Conservation (phyloP, 2,329 filamentous ascomycete genomes). For the Neofusicoccum laricinum region DNA sequence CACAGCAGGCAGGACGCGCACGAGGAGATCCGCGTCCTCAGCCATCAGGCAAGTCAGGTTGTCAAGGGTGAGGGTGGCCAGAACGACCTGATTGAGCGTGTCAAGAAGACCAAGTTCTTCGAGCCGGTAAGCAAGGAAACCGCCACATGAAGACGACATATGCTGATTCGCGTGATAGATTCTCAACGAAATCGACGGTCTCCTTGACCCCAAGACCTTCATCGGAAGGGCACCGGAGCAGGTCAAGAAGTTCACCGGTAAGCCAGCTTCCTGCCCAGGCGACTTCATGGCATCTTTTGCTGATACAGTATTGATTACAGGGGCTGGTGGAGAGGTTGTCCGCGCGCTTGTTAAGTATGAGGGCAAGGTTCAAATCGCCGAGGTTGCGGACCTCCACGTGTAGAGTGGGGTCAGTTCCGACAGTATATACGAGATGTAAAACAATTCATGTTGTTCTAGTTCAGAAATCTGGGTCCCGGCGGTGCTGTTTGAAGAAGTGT, state of each 20-base stretch:
- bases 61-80: constrained; percentile 70
- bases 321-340: constrained; percentile 14
- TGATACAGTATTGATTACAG: not conserved
- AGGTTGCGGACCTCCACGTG: constrained; percentile 14
- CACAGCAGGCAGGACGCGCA: constrained; percentile 77
- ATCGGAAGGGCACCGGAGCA: constrained; percentile 55
- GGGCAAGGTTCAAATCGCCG: constrained; percentile 11
- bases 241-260: constrained; percentile 47
- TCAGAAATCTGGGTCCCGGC: not conserved
- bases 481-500: not conserved
- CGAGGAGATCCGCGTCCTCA: constrained; percentile 79
- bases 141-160: not conserved
- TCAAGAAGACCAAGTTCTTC: constrained; percentile 73
- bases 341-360: constrained; percentile 8
- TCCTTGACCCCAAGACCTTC: constrained; percentile 64
- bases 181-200: constrained; percentile 63
- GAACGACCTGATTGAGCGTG: constrained; percentile 80
- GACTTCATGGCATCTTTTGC: not conserved
- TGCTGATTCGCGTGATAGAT: constrained; percentile 35
- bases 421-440: not conserved
- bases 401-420: not conserved
- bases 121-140: constrained; percentile 41
- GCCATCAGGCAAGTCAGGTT: constrained; percentile 68
- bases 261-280: not conserved
- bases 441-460: not conserved